Evolutionary conservation across 2,329 filamentous ascomycete species (phyloP).

Genomic region (Aquanectria penicillioides): DNA sequence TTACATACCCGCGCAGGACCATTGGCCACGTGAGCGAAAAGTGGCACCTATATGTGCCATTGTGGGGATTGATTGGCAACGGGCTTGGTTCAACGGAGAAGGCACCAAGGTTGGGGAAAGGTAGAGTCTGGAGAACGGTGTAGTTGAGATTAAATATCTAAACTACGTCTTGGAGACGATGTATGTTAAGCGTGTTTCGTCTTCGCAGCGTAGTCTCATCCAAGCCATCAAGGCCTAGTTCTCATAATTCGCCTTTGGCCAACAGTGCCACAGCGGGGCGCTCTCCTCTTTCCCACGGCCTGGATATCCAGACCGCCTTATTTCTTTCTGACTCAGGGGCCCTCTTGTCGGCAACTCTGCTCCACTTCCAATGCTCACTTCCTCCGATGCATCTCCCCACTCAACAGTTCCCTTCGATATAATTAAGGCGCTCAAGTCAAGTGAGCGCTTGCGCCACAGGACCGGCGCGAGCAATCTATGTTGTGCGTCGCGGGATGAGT

Average conservation of each 20-base stretch:
- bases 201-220: conserved; percentile 6
- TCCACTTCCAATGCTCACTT: conserved; percentile 18
- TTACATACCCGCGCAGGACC: conserved; percentile 4
- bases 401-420: conserved; percentile 38
- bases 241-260: conserved; percentile 2
- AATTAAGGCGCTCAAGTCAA: conserved; percentile 44
- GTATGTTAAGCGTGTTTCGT: not conserved
- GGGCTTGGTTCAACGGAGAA: not conserved
- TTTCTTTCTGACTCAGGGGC: conserved; percentile 20
- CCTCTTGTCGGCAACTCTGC: conserved; percentile 13
- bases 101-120: not conserved
- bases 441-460: conserved; percentile 37
- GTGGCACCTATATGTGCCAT: not conserved
- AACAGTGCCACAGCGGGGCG: not conserved
- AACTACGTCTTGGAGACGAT: conserved; percentile 22
- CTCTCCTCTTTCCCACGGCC: conserved; percentile 26
- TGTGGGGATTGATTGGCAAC: not conserved
- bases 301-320: conserved; percentile 9
- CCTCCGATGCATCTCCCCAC: conserved; percentile 31
- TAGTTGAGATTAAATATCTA: conserved; percentile 32
- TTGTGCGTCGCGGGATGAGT: conserved; percentile 50
- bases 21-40: conserved; percentile 1
- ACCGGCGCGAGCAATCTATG: conserved; percentile 52
- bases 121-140: conserved; percentile 9
- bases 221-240: conserved; percentile 3